These are phyloP conservation scores for Stenogyne calaminthoides DNA, from an alignment of 305 asterid species.

Conservation along the genomic window DNA sequence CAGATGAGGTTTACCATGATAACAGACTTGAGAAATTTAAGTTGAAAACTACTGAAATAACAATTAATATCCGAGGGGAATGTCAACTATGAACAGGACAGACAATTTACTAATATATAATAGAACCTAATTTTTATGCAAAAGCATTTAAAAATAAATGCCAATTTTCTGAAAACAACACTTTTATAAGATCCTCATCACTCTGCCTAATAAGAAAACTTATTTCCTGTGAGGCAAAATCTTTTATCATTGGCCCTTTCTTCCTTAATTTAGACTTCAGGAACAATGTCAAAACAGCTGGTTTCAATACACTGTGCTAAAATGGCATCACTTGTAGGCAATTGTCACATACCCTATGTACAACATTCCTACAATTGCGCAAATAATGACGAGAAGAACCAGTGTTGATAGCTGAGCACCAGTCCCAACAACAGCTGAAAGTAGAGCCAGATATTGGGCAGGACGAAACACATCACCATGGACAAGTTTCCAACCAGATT, in stretches of 20 bases:
- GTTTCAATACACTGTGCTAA: constrained; percentile 8
- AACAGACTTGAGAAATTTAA: neutral
- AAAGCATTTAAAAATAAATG: neutral
- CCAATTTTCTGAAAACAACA: neutral
- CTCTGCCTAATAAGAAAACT: constrained; percentile 1
- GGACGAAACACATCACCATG: constrained; percentile 70
- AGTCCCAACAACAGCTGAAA: constrained; percentile 70
- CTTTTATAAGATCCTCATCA: neutral
- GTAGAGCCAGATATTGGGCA: constrained; percentile 51
- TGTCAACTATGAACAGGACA: neutral
- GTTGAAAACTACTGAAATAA: neutral
- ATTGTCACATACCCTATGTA: constrained; percentile 54
- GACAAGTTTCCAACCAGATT: constrained; percentile 69
- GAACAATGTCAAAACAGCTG: constrained; percentile 14
- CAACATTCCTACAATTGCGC: constrained; percentile 56
- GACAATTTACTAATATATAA: neutral
- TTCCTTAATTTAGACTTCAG: neutral
- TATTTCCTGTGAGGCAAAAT: neutral
- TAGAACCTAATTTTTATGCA: neutral
- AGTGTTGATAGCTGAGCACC: constrained; percentile 69
- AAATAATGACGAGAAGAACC: constrained; percentile 58
- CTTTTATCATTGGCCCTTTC: neutral
- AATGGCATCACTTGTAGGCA: constrained; percentile 19
- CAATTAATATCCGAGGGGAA: too few relatives aligned
- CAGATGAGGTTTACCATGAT: neutral